Evolutionary conservation across 1,284 basidiomycete genomes (phyloP).

Genomic region (Ganoderma lingzhi): DNA sequence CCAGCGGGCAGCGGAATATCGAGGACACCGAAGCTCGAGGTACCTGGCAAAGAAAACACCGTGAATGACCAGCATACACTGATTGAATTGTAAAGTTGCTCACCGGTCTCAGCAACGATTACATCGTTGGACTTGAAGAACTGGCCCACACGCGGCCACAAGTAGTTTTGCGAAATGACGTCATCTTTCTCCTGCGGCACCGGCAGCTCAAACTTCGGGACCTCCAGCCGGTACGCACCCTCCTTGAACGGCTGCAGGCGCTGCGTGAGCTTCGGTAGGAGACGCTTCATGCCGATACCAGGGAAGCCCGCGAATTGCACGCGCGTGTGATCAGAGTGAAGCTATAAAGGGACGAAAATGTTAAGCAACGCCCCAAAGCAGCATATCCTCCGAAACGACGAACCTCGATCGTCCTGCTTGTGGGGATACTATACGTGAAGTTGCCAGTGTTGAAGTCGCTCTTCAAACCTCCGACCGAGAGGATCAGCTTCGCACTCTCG

Average conservation of each 20-base stretch:
- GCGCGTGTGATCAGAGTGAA: slow-evolving; percentile 85
- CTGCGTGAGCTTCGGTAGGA: slow-evolving; percentile 73
- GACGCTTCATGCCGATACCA: slow-evolving; percentile 74
- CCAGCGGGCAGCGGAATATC: slow-evolving; percentile 79
- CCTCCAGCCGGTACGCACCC: slow-evolving; percentile 51
- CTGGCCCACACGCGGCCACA: slow-evolving; percentile 86
- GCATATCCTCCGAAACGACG: not conserved
- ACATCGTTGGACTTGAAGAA: slow-evolving; percentile 86
- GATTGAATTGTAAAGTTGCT: not conserved
- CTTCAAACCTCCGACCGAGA: slow-evolving; percentile 84
- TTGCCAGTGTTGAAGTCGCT: slow-evolving; percentile 94
- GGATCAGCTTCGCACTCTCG: slow-evolving; percentile 84
- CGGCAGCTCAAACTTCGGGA: slow-evolving; percentile 56
- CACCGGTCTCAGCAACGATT: slow-evolving; percentile 80
- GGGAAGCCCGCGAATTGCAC: slow-evolving; percentile 71
- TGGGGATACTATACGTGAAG: slow-evolving; percentile 79
- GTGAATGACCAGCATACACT: not conserved
- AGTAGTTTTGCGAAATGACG: slow-evolving; percentile 77
- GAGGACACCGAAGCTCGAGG: slow-evolving; percentile 53
- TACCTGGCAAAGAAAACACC: slow-evolving; percentile 46
- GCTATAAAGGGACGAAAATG: slow-evolving; percentile 46
- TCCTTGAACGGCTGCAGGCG: slow-evolving; percentile 55
- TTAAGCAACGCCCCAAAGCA: slow-evolving; percentile 16
- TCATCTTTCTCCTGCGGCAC: slow-evolving; percentile 59
- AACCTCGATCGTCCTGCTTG: slow-evolving; percentile 69